A percentile compares a stretch with the other conserved stretches of the same genome.
These are phyloP conservation scores for Jaltomata sinuosa DNA, from an alignment of 257 asterid species.

Conservation along the genomic window DNA sequence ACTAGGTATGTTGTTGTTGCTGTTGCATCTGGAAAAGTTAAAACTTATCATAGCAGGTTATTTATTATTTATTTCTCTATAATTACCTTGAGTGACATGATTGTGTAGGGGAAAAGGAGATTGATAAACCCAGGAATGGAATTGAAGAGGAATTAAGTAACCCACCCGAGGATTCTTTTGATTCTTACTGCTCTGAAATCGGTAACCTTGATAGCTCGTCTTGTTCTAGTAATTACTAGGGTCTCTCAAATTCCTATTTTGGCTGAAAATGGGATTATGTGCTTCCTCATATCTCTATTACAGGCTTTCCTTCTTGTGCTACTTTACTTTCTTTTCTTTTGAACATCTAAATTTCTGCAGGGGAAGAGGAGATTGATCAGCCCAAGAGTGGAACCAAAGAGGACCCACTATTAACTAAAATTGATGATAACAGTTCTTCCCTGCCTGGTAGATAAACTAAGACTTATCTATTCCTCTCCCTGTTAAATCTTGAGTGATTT, in stretches of 20 bases:
- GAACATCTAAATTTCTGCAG: not conserved
- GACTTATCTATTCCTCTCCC: not conserved
- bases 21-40: not conserved
- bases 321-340: not conserved
- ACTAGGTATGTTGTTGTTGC: not conserved
- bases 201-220: slow-evolving; percentile 42
- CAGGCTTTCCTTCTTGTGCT: not conserved
- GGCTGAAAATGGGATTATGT: not conserved
- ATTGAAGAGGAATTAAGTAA: not conserved
- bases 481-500: not conserved
- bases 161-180: not conserved
- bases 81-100: not conserved
- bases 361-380: not conserved
- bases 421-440: not conserved
- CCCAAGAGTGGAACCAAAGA: not conserved
- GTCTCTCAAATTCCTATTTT: not conserved
- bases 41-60: not conserved
- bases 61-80: not conserved
- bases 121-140: not conserved
- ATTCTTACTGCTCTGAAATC: slow-evolving; percentile 1
- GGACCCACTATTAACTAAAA: not conserved
- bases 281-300: not conserved
- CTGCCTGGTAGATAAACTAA: slow-evolving; percentile 2
- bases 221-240: slow-evolving; percentile 22
- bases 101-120: not conserved